Evolutionary conservation across 768 basidiomycete species (phyloP).

Genomic region (Leccinum ochraceum): DNA sequence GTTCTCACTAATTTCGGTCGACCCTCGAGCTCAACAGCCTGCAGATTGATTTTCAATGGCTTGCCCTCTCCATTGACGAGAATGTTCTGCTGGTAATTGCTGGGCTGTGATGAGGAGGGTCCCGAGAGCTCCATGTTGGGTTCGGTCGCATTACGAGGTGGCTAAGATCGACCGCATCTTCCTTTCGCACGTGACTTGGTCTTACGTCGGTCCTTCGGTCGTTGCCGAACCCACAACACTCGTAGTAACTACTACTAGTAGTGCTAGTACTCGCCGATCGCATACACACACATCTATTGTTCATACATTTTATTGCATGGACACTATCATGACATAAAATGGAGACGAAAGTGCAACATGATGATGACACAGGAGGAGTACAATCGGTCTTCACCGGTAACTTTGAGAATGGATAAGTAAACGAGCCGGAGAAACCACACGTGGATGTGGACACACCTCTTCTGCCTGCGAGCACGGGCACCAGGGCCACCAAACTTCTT

Average conservation of each 20-base stretch:
- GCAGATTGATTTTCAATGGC: constrained; percentile 54
- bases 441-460: constrained; percentile 56
- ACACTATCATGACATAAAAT: constrained; percentile 37
- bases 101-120: constrained; percentile 15
- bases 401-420: constrained; percentile 40
- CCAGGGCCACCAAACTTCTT: constrained; percentile 99
- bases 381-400: constrained; percentile 56
- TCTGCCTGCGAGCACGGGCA: constrained; percentile 98
- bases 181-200: constrained; percentile 13
- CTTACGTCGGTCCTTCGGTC: not conserved
- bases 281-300: constrained; percentile 5
- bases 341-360: constrained; percentile 45
- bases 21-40: constrained; percentile 50
- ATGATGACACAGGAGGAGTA: constrained; percentile 40
- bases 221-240: not conserved
- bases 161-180: not conserved
- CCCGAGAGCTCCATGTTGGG: constrained; percentile 25
- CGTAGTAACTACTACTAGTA: too few relatives aligned
- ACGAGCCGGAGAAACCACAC: not conserved
- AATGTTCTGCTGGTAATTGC: constrained; percentile 24
- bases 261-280: not conserved
- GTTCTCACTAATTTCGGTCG: constrained; percentile 54
- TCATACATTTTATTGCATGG: constrained; percentile 36
- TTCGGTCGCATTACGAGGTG: not conserved
- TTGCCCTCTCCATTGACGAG: constrained; percentile 43